Evolutionary conservation across 1,139 yeast species (phyloP), one percentile per base, ranked within the genome.

Genomic region (Geotrichum macrosporum): DNA sequence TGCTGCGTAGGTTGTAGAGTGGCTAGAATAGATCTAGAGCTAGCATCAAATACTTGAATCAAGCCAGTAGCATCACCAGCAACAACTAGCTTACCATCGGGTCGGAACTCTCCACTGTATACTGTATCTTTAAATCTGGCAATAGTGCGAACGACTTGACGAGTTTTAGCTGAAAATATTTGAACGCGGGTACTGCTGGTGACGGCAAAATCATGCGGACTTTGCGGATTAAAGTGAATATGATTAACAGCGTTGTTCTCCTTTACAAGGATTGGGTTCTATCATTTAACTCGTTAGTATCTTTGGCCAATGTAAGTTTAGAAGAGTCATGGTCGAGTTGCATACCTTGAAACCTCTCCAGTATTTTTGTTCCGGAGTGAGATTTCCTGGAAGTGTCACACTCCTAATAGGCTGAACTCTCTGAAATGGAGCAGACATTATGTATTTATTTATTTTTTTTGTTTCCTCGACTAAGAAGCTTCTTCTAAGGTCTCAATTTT

Each of bases 211-310:
- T 92, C 97, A 62, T 86, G 81, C 3, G 96, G 96, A 19, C 83
- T 70, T 39, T 73, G 76, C 0, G 96, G 96, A 61, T 86, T 89
- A 72, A 92, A 94, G 55, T 82, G 77, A 49, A 92, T 81, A 61
- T 87, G 94, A 34, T 84, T 81, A 46, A 94, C 87, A 26, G 96
- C 86, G 63, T 86, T 88, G 68, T 86, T 92, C 66, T 94, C 98
- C 66, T 92, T 92, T 41, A 89, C 89, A 42, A 92, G 73, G 61
- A 89, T 89, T 1, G 97, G 94, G 56, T 80, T 84, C 50, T 58
- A 48, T 30, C 19, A 19, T 5, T n/a, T n/a, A n/a, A n/a, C n/a
- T n/a, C n/a, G n/a, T n/a, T n/a, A n/a, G n/a, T n/a, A n/a, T n/a
- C 27, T 24, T 10, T 5, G 4, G 29, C 36, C 31, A 34, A 27